These are phyloP conservation scores for Eurotiales sp. DNA, from an alignment of 2,329 filamentous ascomycete genomes.

Conservation along the genomic window DNA sequence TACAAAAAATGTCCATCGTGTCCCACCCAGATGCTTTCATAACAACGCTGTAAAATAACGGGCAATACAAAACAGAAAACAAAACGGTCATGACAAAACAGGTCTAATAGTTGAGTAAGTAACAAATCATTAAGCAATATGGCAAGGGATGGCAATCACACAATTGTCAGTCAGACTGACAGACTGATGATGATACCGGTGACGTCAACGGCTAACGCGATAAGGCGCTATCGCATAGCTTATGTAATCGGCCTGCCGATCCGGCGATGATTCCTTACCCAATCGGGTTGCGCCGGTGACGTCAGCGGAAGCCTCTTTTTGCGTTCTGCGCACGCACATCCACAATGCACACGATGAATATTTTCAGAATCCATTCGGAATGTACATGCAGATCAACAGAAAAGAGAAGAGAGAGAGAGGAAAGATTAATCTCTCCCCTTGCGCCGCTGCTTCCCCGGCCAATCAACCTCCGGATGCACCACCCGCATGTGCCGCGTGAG, in stretches of 20 bases:
- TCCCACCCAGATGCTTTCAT: background rate
- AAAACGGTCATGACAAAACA: slow-evolving; percentile 8
- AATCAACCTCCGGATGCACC: slow-evolving; percentile 83
- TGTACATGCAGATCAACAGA: too few relatives aligned
- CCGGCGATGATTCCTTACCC: slow-evolving; percentile 7
- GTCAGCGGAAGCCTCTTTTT: background rate
- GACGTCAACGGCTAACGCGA: slow-evolving; percentile 15
- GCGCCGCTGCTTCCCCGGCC: slow-evolving; percentile 62
- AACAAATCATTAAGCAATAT: too few relatives aligned
- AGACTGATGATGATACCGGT: too few relatives aligned
- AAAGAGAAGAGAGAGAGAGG: background rate
- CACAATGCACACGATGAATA: too few relatives aligned
- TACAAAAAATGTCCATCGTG: background rate
- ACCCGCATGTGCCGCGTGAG: slow-evolving; percentile 91
- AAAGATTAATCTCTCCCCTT: slow-evolving; percentile 32
- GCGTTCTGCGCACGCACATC: too few relatives aligned
- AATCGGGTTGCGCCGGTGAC: slow-evolving; percentile 12
- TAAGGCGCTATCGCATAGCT: background rate
- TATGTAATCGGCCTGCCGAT: slow-evolving; percentile 14
- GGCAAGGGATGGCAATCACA: background rate
- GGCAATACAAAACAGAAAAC: background rate
- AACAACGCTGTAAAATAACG: slow-evolving; percentile 7
- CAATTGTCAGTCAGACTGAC: too few relatives aligned
- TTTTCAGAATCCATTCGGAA: background rate
- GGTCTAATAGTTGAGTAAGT: background rate